Base-by-base conservation (phyloP, 2,329 filamentous ascomycete species). In the Chaetomium sp. region DNA sequence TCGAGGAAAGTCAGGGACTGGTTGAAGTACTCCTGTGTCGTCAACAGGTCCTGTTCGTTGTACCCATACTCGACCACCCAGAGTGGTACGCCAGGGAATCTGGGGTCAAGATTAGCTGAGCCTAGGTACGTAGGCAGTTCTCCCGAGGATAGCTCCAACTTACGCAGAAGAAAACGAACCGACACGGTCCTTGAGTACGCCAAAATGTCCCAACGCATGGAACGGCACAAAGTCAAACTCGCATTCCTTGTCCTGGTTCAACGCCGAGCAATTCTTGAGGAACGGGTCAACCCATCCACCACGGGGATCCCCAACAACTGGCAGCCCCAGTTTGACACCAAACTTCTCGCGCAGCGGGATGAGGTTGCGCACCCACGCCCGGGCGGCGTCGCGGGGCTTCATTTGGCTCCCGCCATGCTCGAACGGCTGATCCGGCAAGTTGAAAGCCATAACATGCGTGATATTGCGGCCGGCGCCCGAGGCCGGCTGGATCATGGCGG, bases 61-160 rank as follows among this genome's bases (percentile, higher is more conserved):
- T 82, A 82, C 33, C 87, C 90, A 73, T 88, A 92, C 76, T 94
- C 91, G n/a, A 90, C 93, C 7, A 93, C 79, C 91, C 90, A 94
- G 64, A 93, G 84, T 2, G 83, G 81, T 25, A 80, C 78, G 62
- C 83, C 80, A 6, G 85, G 86, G 74, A 85, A 88, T 33, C 84
- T 85, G 47, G 33, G 6, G 1, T 9, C 1, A 38, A 31, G 50
- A 23, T 35, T 16, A 27, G 47, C 10, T 19, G 45, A 27, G 25
- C 4, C 29, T 31, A 4, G n/a, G n/a, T n/a, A n/a, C n/a, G n/a
- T n/a, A n/a, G n/a, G n/a, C n/a, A n/a, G 16, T 42, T 42, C 38
- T 42, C 38, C 16, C 38, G 13, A n/a, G 7, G 38, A n/a, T 42
- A 42, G 5, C 16, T 16, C 16, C 38, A 16, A 74, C 76, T 65